Conservation (phyloP, 495 filamentous ascomycete genomes). For the Cudoniella acicularis region DNA sequence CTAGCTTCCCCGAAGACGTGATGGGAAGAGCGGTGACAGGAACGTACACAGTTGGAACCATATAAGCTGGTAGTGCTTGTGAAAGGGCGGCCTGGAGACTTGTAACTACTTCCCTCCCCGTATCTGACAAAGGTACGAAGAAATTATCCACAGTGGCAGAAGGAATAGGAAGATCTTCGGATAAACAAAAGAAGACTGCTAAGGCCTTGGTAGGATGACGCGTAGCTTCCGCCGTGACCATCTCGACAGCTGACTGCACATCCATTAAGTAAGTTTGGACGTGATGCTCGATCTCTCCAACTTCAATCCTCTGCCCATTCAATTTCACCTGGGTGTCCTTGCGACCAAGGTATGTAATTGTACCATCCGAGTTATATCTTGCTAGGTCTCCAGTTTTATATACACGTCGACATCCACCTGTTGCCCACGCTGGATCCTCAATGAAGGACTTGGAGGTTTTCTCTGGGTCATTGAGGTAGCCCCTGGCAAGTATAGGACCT, state of each 20-base stretch:
- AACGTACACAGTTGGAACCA: constrained; percentile 22
- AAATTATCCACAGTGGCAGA: not conserved
- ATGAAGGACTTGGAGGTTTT: constrained; percentile 27
- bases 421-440: constrained; percentile 17
- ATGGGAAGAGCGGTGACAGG: constrained; percentile 1
- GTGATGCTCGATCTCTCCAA: constrained; percentile 41
- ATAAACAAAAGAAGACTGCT: not conserved
- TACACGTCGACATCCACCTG: constrained; percentile 46
- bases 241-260: not conserved
- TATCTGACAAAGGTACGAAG: not conserved
- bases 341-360: constrained; percentile 30
- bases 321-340: constrained; percentile 31
- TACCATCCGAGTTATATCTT: constrained; percentile 33
- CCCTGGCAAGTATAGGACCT: constrained; percentile 48
- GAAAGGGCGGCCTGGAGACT: not conserved
- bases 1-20: not conserved
- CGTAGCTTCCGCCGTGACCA: not conserved
- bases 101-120: not conserved
- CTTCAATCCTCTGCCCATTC: constrained; percentile 27
- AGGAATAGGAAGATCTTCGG: not conserved
- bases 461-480: constrained; percentile 39
- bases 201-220: not conserved
- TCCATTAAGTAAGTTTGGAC: not conserved
- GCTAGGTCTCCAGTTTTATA: constrained; percentile 46
- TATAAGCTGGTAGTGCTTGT: constrained; percentile 19